Percentiles rank a stretch among this genome's conserved stretches.
Evolutionary conservation across 352 stramenopile genomes (phyloP).

Genomic region (Phytopythium oedochilum): DNA sequence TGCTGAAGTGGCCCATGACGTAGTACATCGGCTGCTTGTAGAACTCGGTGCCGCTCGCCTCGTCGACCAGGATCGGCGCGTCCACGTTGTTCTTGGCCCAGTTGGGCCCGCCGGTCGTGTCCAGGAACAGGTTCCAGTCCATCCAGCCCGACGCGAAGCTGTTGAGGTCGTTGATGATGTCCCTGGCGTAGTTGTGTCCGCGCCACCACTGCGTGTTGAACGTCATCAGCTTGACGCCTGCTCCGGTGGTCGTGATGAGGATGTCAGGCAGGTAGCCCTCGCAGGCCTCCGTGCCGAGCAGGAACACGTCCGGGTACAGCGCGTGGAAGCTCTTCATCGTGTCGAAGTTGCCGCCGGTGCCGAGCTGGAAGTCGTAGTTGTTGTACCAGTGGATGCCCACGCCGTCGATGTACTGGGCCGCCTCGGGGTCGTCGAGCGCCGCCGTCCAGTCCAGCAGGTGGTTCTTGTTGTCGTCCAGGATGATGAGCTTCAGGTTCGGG

Average conservation of each 20-base stretch:
- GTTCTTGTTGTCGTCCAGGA: conserved; percentile 75
- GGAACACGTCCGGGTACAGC: conserved; percentile 44
- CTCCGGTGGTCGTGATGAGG: conserved; percentile 22
- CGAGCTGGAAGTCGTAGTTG: conserved; percentile 28
- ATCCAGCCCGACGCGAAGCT: conserved; percentile 55
- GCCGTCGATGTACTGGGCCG: conserved; percentile 62
- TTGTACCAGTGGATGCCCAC: conserved; percentile 84
- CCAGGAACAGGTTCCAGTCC: conserved; percentile 72
- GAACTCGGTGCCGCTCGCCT: conserved; percentile 33
- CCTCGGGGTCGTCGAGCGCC: conserved; percentile 27
- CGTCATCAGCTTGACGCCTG: conserved; percentile 23
- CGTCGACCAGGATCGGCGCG: conserved; percentile 55
- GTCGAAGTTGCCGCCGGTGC: conserved; percentile 25
- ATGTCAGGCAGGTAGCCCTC: conserved; percentile 34
- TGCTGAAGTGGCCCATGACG: conserved; percentile 55
- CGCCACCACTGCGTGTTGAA: conserved; percentile 33
- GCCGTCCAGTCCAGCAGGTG: conserved; percentile 29
- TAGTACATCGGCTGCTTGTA: conserved; percentile 78
- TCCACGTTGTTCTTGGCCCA: conserved; percentile 44
- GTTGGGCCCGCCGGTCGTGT: conserved; percentile 40
- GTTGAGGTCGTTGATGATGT: conserved; percentile 66
- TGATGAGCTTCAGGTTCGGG: conserved; percentile 70
- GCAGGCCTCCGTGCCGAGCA: conserved; percentile 68
- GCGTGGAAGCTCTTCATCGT: conserved; percentile 29
- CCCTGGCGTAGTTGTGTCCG: conserved; percentile 44